phyloP scores from a whole-genome alignment of 2,329 filamentous ascomycete species.

The Hawksworthiomyces lignivorus region DNA sequence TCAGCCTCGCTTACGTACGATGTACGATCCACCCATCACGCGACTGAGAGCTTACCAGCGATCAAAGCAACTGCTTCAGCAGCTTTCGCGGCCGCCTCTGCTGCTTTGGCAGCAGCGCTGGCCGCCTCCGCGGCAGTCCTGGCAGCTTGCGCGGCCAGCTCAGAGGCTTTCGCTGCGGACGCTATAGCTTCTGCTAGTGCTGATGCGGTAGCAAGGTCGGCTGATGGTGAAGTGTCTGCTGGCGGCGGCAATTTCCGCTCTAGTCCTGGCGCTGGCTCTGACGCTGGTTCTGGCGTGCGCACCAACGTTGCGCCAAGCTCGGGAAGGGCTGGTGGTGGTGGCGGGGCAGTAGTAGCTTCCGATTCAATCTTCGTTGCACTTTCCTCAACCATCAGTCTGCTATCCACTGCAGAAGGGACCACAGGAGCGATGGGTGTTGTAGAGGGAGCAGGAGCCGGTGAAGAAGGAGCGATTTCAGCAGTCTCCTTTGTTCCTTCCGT shows the following conservation, averaged over 20 bases:
- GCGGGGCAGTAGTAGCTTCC: too few species aligned
- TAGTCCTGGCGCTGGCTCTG: background rate
- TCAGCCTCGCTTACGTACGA: too few species aligned
- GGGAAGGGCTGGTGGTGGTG: too few species aligned
- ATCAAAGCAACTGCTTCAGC: constrained; percentile 16
- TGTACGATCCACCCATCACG: too few species aligned
- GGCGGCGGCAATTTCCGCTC: background rate
- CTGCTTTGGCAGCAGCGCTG: constrained; percentile 12
- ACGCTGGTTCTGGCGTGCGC: background rate
- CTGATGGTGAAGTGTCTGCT: background rate
- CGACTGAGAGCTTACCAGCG: too few species aligned
- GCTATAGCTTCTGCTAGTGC: background rate
- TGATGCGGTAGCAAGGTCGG: background rate
- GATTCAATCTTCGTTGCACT: too few species aligned
- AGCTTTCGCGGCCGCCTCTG: constrained; percentile 34
- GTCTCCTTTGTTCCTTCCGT: background rate
- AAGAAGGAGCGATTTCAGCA: background rate
- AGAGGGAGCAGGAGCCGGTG: too few species aligned
- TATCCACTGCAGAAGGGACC: too few species aligned
- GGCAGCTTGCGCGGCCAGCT: background rate
- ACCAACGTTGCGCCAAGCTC: too few species aligned
- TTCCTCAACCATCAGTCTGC: too few species aligned
- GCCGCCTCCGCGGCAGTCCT: background rate
- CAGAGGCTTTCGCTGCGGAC: background rate
- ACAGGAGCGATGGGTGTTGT: too few species aligned